These are phyloP conservation scores for Phytophthora cryptogea DNA, from an alignment of 352 stramenopile species.

Conservation along the genomic window DNA sequence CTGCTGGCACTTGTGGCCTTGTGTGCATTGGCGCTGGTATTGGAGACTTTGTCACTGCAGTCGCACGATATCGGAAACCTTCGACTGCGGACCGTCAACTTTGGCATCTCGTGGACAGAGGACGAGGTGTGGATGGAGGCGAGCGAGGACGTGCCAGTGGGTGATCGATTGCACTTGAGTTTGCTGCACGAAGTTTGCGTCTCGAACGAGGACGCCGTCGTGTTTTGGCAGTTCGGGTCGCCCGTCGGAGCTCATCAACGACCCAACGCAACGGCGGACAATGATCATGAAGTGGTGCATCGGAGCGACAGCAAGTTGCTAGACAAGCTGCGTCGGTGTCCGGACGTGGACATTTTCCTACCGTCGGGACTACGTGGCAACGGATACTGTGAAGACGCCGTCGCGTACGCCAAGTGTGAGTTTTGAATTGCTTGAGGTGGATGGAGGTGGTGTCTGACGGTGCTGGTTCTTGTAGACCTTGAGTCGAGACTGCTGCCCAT, in stretches of 20 bases:
- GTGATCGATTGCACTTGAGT: conserved; percentile 41
- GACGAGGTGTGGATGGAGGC: background rate
- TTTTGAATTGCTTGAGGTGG: conserved; percentile 1
- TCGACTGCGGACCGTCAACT: conserved; percentile 8
- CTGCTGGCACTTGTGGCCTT: conserved; percentile 18
- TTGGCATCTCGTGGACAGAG: background rate
- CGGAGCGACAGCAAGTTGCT: conserved; percentile 40
- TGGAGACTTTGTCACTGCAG: conserved; percentile 20
- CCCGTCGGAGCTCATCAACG: conserved; percentile 17
- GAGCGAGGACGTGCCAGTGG: conserved; percentile 13
- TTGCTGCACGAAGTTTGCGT: conserved; percentile 42
- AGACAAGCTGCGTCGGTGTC: conserved; percentile 46
- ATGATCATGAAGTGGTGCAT: conserved; percentile 28
- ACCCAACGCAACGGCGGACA: conserved; percentile 9
- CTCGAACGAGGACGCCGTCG: conserved; percentile 32
- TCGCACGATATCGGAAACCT: background rate
- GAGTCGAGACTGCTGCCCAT: conserved; percentile 43
- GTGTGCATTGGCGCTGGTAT: conserved; percentile 14
- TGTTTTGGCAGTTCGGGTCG: conserved; percentile 40
- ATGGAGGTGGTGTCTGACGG: background rate
- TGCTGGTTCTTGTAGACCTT: conserved; percentile 23
- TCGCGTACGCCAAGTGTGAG: conserved; percentile 62
- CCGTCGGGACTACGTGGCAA: conserved; percentile 44
- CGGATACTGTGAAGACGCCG: conserved; percentile 70
- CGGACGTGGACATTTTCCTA: conserved; percentile 59